These are phyloP conservation scores for Nothophoma quercina DNA, from an alignment of 2,329 filamentous ascomycete species.

Conservation along the genomic window DNA sequence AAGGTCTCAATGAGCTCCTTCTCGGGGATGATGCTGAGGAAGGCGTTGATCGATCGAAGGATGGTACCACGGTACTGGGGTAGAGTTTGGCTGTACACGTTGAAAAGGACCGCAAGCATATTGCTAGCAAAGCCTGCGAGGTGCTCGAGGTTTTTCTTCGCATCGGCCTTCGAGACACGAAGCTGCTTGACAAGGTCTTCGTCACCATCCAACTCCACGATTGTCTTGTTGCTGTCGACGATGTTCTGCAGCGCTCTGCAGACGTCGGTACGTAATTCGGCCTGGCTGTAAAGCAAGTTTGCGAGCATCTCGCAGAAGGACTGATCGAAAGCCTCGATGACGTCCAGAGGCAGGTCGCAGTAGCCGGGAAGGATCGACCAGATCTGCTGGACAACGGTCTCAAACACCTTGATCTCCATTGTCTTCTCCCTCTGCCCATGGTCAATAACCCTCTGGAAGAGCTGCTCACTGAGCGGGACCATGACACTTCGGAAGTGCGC, in stretches of 20 bases:
- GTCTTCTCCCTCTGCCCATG: conserved; percentile 85
- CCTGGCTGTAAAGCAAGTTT: conserved; percentile 91
- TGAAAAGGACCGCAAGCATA: conserved; percentile 95
- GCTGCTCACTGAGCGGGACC: conserved; percentile 84
- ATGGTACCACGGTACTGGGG: conserved; percentile 92
- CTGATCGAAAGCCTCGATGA: conserved; percentile 77
- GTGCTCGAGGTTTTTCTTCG: conserved; percentile 81
- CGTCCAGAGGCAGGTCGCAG: conserved; percentile 87
- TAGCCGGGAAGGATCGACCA: conserved; percentile 95
- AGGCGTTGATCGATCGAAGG: conserved; percentile 92
- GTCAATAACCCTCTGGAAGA: conserved; percentile 89
- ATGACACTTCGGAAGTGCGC: conserved; percentile 86
- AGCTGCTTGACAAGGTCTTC: conserved; percentile 80
- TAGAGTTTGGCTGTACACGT: conserved; percentile 96
- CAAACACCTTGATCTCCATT: conserved; percentile 96
- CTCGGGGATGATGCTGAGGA: conserved; percentile 84
- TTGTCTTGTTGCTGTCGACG: conserved; percentile 89
- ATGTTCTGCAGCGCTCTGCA: conserved; percentile 86
- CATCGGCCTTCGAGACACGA: conserved; percentile 76
- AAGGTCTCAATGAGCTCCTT: conserved; percentile 87
- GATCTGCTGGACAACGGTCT: conserved; percentile 93
- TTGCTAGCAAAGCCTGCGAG: conserved; percentile 83
- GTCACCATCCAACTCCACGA: conserved; percentile 72
- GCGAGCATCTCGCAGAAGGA: conserved; percentile 87
- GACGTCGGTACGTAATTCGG: conserved; percentile 84